These are phyloP conservation scores for Withania somnifera DNA, from an alignment of 305 asterid genomes.

Conservation along the genomic window DNA sequence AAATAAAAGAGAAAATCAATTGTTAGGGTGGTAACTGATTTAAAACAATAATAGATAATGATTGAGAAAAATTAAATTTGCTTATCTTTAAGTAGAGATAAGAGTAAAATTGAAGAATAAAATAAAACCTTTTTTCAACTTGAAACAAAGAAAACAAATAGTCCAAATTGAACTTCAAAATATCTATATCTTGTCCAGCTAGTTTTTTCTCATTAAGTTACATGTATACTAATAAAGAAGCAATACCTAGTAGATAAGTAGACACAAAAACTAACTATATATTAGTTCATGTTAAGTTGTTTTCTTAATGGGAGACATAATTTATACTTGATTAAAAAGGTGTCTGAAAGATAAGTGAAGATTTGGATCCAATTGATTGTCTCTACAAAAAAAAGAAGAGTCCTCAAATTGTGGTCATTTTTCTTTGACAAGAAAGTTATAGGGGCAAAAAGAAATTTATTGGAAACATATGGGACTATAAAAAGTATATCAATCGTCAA, in stretches of 20 bases:
- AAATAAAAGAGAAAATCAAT: no score
- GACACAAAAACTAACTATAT: slow-evolving; percentile 13
- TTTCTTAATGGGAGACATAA: slow-evolving; percentile 29
- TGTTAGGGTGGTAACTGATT: no score
- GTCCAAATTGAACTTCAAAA: not conserved
- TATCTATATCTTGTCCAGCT: not conserved
- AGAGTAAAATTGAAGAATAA: no score
- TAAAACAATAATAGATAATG: no score
- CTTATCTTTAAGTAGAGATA: no score
- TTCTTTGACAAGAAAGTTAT: not conserved
- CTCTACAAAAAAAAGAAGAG: not conserved
- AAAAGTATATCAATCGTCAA: not conserved
- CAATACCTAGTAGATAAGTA: not conserved
- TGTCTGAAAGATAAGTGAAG: not conserved
- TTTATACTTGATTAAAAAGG: not conserved
- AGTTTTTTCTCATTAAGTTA: not conserved
- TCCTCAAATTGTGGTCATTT: not conserved
- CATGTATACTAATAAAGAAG: not conserved
- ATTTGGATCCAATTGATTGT: not conserved
- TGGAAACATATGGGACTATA: not conserved
- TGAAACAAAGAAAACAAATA: not conserved
- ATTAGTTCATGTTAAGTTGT: slow-evolving; percentile 4
- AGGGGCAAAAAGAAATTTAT: not conserved
- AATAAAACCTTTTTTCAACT: not conserved
- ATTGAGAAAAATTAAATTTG: no score